Evolutionary conservation across 2,329 filamentous ascomycete genomes (phyloP).

Genomic region (Endocalyx cinctus): DNA sequence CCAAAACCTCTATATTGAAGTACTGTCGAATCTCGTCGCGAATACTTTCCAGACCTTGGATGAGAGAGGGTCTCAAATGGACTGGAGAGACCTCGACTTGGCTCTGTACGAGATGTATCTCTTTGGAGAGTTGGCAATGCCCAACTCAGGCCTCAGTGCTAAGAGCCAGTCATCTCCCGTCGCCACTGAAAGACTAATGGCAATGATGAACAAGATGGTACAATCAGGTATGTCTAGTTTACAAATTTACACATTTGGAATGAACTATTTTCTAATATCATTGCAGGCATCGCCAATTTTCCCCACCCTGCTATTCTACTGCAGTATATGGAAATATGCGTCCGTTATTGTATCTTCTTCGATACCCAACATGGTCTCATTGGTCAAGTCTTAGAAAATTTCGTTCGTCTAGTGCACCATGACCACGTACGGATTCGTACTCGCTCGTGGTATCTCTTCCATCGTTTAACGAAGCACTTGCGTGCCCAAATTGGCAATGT

Average conservation of each 20-base stretch:
- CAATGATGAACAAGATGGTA: constrained; percentile 95
- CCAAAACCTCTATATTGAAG: constrained; percentile 81
- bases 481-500: constrained; percentile 81
- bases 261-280: constrained; percentile 23
- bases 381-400: constrained; percentile 81
- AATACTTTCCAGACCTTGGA: constrained; percentile 80
- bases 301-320: constrained; percentile 87
- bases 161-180: constrained; percentile 78
- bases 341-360: constrained; percentile 89
- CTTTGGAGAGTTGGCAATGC: constrained; percentile 91
- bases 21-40: constrained; percentile 81
- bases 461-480: constrained; percentile 85
- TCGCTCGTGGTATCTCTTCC: constrained; percentile 95
- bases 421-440: constrained; percentile 81
- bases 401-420: constrained; percentile 86
- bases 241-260: too few relatives aligned
- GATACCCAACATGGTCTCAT: constrained; percentile 79
- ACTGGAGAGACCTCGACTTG: constrained; percentile 93
- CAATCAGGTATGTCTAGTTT: constrained; percentile 71
- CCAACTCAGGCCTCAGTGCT: constrained; percentile 76
- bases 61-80: constrained; percentile 67
- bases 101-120: constrained; percentile 93
- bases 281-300: constrained; percentile 72
- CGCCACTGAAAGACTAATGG: constrained; percentile 75
- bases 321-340: constrained; percentile 98